phyloP scores from a whole-genome alignment of 73 alveolate species.

The Tetrahymena borealis region DNA sequence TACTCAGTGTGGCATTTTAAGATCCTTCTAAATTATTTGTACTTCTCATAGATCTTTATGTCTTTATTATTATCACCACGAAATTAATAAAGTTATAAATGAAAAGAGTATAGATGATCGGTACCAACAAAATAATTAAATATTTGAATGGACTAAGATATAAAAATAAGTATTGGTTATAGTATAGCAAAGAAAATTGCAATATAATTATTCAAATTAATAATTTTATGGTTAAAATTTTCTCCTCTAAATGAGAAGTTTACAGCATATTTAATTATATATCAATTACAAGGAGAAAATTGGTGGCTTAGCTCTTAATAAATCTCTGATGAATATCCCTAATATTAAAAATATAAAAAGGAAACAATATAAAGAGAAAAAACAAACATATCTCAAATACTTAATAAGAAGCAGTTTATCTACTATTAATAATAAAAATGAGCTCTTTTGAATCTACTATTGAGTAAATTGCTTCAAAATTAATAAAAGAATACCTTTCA shows the following conservation, averaged over 20 bases:
- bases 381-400: not conserved
- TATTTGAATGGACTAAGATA: no score
- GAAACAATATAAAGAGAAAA: not conserved
- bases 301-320: not conserved
- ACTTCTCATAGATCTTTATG: no score
- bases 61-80: no score
- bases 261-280: not conserved
- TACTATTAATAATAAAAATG: not conserved
- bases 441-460: not conserved
- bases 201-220: not conserved
- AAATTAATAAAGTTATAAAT: no score
- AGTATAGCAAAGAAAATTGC: not conserved
- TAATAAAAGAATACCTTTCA: not conserved
- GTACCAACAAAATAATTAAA: no score
- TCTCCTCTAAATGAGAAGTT: not conserved
- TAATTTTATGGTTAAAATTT: not conserved
- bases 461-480: not conserved
- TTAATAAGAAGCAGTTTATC: not conserved
- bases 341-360: not conserved
- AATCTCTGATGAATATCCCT: no score
- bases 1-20: no score
- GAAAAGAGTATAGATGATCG: no score
- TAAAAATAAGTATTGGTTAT: not conserved
- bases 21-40: no score
- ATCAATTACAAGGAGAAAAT: not conserved